A percentile compares a stretch with the other conserved stretches of the same genome.
Evolutionary conservation across 345 rosid species (phyloP).

Genomic region (Hypericum perforatum): DNA sequence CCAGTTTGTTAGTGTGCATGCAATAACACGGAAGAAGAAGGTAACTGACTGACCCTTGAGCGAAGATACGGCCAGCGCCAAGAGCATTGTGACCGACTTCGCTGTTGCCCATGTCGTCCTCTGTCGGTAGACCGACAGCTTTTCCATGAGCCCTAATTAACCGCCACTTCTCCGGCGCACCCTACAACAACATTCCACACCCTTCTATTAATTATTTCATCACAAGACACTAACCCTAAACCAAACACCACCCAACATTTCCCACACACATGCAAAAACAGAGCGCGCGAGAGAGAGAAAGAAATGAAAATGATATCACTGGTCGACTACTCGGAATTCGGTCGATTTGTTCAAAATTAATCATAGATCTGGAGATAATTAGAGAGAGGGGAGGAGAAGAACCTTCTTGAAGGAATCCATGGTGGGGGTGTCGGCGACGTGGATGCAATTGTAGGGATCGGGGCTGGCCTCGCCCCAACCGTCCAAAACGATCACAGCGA

Average conservation of each 20-base stretch:
- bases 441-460: conserved; percentile 81
- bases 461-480: conserved; percentile 95
- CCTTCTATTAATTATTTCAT: too few species aligned
- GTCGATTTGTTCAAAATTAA: too few species aligned
- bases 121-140: conserved; percentile 91
- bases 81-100: conserved; percentile 99
- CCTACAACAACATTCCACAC: conserved; percentile 18
- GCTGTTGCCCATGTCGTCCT: conserved; percentile 99
- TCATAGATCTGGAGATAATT: too few species aligned
- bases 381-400: background rate
- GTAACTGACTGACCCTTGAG: conserved; percentile 52
- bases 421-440: conserved; percentile 76
- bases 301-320: too few species aligned
- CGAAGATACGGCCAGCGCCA: conserved; percentile 90
- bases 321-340: too few species aligned
- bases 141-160: conserved; percentile 80
- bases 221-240: background rate
- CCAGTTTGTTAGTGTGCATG: too few species aligned
- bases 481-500: conserved; percentile 80
- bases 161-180: conserved; percentile 80
- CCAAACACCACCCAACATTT: background rate
- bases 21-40: background rate
- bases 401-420: conserved; percentile 90
- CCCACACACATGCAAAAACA: background rate
- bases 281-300: background rate